Evolutionary conservation across 2,329 filamentous ascomycete genomes (phyloP), one percentile per base, ranked within the genome.

Genomic region (Torrubiellomyces zombiae): DNA sequence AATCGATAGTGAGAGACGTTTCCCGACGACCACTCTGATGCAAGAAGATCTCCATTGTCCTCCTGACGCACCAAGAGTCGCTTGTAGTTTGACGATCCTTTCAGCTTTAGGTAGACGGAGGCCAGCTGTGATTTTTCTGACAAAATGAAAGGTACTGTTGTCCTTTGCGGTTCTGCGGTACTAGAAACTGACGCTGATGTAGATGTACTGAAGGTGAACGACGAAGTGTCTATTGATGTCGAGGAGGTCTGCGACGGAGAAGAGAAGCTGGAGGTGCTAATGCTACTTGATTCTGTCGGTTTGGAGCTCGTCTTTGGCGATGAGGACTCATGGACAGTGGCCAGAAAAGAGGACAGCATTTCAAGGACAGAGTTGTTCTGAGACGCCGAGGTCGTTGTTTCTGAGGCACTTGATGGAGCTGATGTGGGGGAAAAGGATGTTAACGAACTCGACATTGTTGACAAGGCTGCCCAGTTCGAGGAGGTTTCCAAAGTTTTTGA

Each of bases 11-110:
- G 26, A 4, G 13, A 18, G 5, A 20, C 21, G 12, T 26, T 26
- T 7, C 23, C 26, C 7, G 26, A 18, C 1, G 23, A 15, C 29
- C 31, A 33, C 12, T 39, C 28, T 2, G 29, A 25, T 4, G 31
- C 30, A 9, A 33, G 23, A 10, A 43, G 32, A n/a, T 34, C 26
- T 16, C 31, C 29, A 5, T 32, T 27, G 5, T 32, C 31, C 15
- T 40, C 37, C 16, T 43, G 39, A 32, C 38, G 36, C 9, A 40
- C 14, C 2, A 42, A 14, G 8, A 40, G 21, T 2, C 33, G 29
- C 10, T 34, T 29, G 10, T 25, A 28, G 4, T 23, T n/a, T 7
- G 23, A n/a, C 3, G 24, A 6, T 3, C 26, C 25, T 9, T 23
- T 18, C 6, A 20, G 20, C 3, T 23, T 24, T 7, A 34, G 24